Conservation (phyloP, 345 rosid species). For the Lepidium sativum region DNA sequence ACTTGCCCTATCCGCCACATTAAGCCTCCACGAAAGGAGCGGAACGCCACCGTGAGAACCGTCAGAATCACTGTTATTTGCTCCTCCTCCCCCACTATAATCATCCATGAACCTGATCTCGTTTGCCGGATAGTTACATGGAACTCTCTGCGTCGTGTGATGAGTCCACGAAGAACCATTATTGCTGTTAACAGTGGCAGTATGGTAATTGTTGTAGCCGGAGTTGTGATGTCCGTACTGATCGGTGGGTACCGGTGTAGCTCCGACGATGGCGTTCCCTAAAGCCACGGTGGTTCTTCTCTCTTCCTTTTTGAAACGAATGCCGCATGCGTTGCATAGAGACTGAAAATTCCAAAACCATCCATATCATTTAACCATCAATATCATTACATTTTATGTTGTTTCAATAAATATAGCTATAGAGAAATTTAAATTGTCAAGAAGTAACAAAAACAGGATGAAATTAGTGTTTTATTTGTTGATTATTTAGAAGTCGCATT, state of each 20-base stretch:
- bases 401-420: slow-evolving; percentile 6
- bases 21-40: slow-evolving; percentile 92
- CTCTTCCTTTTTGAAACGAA: slow-evolving; percentile 91
- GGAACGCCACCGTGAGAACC: slow-evolving; percentile 45
- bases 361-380: slow-evolving; percentile 16
- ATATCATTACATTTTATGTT: slow-evolving; percentile 2
- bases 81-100: slow-evolving; percentile 21
- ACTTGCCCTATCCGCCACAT: slow-evolving; percentile 82
- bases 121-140: slow-evolving; percentile 39
- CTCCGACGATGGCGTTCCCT: slow-evolving; percentile 25
- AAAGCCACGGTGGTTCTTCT: slow-evolving; percentile 63
- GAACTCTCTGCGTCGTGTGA: slow-evolving; percentile 42
- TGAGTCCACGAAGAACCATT: slow-evolving; percentile 33
- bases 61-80: slow-evolving; percentile 36
- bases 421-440: background rate
- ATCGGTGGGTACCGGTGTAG: slow-evolving; percentile 18
- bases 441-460: no score
- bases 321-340: slow-evolving; percentile 93
- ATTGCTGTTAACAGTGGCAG: slow-evolving; percentile 8
- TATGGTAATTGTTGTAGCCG: slow-evolving; percentile 15
- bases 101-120: slow-evolving; percentile 74
- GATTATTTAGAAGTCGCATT: background rate
- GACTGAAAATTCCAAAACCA: slow-evolving; percentile 41
- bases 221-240: slow-evolving; percentile 29
- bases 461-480: background rate